Conservation (phyloP, 345 rosid genomes). For the Lepidium sativum region DNA sequence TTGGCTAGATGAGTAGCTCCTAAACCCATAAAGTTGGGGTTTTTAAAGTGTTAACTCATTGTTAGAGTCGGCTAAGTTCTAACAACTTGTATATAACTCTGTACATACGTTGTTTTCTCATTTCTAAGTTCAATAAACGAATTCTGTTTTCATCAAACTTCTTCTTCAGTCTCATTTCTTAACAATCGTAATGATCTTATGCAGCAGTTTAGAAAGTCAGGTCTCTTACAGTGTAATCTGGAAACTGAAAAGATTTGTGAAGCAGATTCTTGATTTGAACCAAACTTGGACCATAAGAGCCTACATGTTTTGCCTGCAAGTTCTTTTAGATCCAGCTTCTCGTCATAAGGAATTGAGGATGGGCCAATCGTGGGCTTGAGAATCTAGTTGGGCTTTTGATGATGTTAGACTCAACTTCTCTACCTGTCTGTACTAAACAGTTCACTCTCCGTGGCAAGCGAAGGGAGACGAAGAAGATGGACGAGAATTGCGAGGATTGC, state of each 20-base stretch:
- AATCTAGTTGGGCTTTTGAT: background rate
- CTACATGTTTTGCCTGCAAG: background rate
- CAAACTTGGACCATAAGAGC: background rate
- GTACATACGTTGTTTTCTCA: background rate
- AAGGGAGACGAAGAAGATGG: slow-evolving; percentile 29
- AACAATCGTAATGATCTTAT: background rate
- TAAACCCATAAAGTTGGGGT: background rate
- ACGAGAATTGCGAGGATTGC: slow-evolving; percentile 35
- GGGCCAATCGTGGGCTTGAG: background rate
- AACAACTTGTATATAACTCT: background rate
- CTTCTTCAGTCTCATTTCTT: background rate
- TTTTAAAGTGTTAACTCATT: background rate
- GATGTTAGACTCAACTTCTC: background rate
- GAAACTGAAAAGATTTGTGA: background rate
- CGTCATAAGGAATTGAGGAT: background rate
- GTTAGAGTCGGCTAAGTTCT: background rate
- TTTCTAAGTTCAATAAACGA: background rate
- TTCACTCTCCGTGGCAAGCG: background rate
- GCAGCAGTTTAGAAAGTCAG: background rate
- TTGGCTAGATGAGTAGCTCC: slow-evolving; percentile 55
- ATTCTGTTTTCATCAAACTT: background rate
- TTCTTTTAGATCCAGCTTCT: background rate
- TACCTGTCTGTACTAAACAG: no score
- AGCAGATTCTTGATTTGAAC: background rate
- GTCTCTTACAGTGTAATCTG: background rate